A percentile compares a stretch with the other conserved stretches of the same genome.
Conservation (phyloP, 2,329 filamentous ascomycete species). For the Aspergillus sp. region DNA sequence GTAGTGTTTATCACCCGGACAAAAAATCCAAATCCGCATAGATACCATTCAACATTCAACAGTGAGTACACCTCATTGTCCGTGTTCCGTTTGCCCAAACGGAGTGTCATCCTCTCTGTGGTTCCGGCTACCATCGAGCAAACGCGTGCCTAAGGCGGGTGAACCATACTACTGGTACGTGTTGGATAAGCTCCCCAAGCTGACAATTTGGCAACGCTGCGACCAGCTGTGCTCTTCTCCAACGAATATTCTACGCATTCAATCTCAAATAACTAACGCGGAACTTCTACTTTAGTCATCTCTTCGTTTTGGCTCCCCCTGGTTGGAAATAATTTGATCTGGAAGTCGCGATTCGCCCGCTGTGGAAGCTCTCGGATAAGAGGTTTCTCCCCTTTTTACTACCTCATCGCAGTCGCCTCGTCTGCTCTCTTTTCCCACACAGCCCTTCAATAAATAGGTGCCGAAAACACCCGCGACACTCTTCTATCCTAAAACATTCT, state of each 20-base stretch:
- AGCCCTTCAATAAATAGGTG: not conserved
- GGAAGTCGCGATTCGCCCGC: not conserved
- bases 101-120: not conserved
- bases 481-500: not conserved
- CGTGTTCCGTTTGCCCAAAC: not conserved
- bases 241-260: not conserved
- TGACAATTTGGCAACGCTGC: not conserved
- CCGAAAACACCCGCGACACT: not conserved
- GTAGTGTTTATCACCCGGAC: not conserved
- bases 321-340: not conserved
- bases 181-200: conserved; percentile 9
- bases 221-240: not conserved
- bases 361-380: conserved; percentile 17
- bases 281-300: not conserved
- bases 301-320: not conserved
- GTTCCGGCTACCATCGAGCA: not conserved
- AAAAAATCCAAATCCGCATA: not conserved
- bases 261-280: not conserved
- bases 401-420: conserved; percentile 6
- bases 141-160: not conserved
- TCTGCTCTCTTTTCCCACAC: not conserved
- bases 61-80: not conserved
- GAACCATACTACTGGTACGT: conserved; percentile 3
- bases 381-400: conserved; percentile 13
- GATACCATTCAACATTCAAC: not conserved